These are phyloP conservation scores for Strobilomyces confusus DNA, from an alignment of 768 basidiomycete species.

Conservation along the genomic window DNA sequence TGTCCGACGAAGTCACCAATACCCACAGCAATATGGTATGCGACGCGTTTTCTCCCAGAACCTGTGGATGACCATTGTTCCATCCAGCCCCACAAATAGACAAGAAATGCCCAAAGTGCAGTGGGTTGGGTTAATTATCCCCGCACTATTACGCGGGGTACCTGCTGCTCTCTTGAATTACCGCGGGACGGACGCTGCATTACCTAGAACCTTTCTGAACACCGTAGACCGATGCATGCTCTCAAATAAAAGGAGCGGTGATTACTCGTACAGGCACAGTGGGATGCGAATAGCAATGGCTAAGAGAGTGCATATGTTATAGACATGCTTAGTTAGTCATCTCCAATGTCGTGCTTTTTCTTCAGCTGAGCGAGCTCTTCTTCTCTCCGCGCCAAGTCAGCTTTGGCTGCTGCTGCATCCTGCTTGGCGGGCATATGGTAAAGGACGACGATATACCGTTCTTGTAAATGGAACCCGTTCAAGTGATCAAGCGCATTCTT, in stretches of 20 bases:
- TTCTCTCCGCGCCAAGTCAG: conserved; percentile 87
- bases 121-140: conserved; percentile 18
- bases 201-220: conserved; percentile 3
- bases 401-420: conserved; percentile 89
- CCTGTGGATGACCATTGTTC: conserved; percentile 1
- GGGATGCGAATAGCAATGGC: conserved; percentile 1
- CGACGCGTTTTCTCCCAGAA: conserved; percentile 7
- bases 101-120: conserved; percentile 47
- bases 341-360: conserved; percentile 80
- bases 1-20: conserved; percentile 44
- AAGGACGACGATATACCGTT: conserved; percentile 96
- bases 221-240: conserved; percentile 7
- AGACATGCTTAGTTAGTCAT: conserved; percentile 44
- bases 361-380: conserved; percentile 86
- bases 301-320: conserved; percentile 10
- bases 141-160: neutral
- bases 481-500: conserved; percentile 95
- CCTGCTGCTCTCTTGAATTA: conserved; percentile 3
- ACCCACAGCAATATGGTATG: conserved; percentile 62
- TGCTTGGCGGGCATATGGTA: conserved; percentile 99
- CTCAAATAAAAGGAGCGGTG: conserved; percentile 2
- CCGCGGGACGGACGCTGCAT: conserved; percentile 9
- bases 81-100: conserved; percentile 56
- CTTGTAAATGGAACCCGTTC: conserved; percentile 97
- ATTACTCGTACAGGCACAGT: conserved; percentile 6